Base-by-base conservation (phyloP, 805 yeast genomes). In the Starmerella bombicola region DNA sequence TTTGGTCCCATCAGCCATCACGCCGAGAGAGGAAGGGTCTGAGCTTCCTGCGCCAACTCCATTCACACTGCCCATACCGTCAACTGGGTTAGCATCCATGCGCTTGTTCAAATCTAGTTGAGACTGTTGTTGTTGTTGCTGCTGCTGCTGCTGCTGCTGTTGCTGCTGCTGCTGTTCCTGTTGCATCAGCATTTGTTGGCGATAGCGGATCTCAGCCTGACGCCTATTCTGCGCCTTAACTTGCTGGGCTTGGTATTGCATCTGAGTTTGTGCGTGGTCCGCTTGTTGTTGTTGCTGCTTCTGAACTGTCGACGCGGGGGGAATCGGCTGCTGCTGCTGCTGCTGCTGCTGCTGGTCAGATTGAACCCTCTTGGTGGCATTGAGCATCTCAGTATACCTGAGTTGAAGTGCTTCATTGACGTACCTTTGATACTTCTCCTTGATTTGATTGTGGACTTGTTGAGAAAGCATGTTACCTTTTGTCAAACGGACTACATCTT, bases 401-500 rank as follows among this genome's bases (percentile, higher is more conserved):
- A 21, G 13, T 8, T 4, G 30, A 20, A 65, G 62, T n/a, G 65
- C 43, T 26, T 63, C 52, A 35, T 58, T 28, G 25, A 41, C 30
- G 35, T 52, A 55, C 48, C 37, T 51, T 56, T 53, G 56, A 41
- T 51, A 50, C 30, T 46, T 47, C 24, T 52, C 48, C 33, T 51
- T 49, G 37, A 59, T 40, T 31, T 53, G 37, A 21, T 51, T 43
- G 38, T 59, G 39, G 10, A 62, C 60, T 8, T 49, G 52, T 42
- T 51, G 34, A 50, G 52, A 28, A 45, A 46, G 45, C 43, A 36
- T 42, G 46, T 43, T 48, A 26, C 33, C 23, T 19, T 38, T 45
- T 22, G 42, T 60, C 50, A 76, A 69, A 31, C 76, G 78, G 58
- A 76, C 73, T 22, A 83, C 74, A 55, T 76, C 81, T 18, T 74